phyloP scores from a whole-genome alignment of 1,284 basidiomycete species.

The Abortiporus biennis region DNA sequence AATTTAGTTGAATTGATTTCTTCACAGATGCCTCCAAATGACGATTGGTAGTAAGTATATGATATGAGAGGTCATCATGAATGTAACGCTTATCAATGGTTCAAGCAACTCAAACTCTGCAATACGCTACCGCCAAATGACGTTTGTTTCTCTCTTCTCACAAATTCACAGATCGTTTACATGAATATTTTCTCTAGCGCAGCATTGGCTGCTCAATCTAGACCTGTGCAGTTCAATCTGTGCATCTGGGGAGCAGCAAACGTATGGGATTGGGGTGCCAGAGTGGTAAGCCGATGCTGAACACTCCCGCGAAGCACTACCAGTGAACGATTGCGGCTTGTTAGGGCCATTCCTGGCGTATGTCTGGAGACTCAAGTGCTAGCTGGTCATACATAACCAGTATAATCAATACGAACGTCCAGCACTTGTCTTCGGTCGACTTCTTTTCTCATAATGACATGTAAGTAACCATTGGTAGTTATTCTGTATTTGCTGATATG shows the following conservation, averaged over 20 bases:
- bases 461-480: constrained; percentile 16
- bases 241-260: constrained; percentile 48
- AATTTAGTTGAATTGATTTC: no score
- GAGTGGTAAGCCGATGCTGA: constrained; percentile 31
- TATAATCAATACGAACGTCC: constrained; percentile 37
- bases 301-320: not conserved
- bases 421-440: constrained; percentile 33
- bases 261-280: constrained; percentile 50
- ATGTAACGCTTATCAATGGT: not conserved
- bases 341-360: constrained; percentile 52
- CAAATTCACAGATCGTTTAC: not conserved
- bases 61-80: not conserved
- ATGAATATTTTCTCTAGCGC: constrained; percentile 25
- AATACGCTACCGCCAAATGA: constrained; percentile 49
- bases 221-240: constrained; percentile 40
- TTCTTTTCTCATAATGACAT: constrained; percentile 52
- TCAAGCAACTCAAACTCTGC: constrained; percentile 49
- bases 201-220: constrained; percentile 33
- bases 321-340: not conserved
- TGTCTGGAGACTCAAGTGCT: constrained; percentile 43
- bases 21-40: constrained; percentile 30
- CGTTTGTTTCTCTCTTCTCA: constrained; percentile 27
- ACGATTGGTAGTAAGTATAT: constrained; percentile 44
- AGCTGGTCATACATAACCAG: constrained; percentile 43
- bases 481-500: not conserved